Conservation (phyloP, 805 yeast species). For the Metschnikowia shivogae region DNA sequence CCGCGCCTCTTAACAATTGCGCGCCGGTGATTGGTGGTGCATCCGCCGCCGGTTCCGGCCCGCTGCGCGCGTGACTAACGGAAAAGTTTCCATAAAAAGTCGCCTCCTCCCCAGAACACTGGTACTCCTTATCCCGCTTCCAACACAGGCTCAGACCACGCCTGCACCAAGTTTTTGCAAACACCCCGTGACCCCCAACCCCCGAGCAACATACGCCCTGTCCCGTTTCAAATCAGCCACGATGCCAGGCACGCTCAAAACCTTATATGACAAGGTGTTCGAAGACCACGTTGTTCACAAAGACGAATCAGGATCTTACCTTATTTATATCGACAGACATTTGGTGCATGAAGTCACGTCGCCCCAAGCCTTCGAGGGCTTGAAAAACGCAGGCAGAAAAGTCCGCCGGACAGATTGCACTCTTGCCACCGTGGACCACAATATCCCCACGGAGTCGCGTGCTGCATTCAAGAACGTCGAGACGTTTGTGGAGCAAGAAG, state of each 20-base stretch:
- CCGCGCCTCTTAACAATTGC: slow-evolving; percentile 2
- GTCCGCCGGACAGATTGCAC: slow-evolving; percentile 94
- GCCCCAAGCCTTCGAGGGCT: slow-evolving; percentile 98
- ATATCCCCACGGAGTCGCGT: slow-evolving; percentile 93
- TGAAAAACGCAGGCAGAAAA: slow-evolving; percentile 76
- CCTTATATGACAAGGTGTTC: slow-evolving; percentile 94
- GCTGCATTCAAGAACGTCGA: slow-evolving; percentile 65
- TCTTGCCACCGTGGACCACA: slow-evolving; percentile 93
- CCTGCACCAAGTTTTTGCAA: not conserved
- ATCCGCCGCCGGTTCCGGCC: slow-evolving; percentile 15
- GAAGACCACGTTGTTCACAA: slow-evolving; percentile 89
- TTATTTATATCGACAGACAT: slow-evolving; percentile 93
- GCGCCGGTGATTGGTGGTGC: slow-evolving; percentile 11
- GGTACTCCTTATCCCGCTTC: not conserved
- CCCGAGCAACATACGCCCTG: too few relatives aligned
- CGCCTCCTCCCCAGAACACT: not conserved
- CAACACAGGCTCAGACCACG: not conserved
- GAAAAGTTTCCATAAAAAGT: not conserved
- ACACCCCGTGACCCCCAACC: too few relatives aligned
- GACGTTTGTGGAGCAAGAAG: slow-evolving; percentile 83
- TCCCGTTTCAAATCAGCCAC: slow-evolving; percentile 12
- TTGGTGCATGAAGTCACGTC: slow-evolving; percentile 98
- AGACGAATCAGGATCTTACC: slow-evolving; percentile 81
- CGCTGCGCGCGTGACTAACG: slow-evolving; percentile 13
- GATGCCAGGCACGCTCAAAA: slow-evolving; percentile 25